phyloP scores from a whole-genome alignment of 2,329 filamentous ascomycete genomes.

The Colletotrichum sansevieriae region DNA sequence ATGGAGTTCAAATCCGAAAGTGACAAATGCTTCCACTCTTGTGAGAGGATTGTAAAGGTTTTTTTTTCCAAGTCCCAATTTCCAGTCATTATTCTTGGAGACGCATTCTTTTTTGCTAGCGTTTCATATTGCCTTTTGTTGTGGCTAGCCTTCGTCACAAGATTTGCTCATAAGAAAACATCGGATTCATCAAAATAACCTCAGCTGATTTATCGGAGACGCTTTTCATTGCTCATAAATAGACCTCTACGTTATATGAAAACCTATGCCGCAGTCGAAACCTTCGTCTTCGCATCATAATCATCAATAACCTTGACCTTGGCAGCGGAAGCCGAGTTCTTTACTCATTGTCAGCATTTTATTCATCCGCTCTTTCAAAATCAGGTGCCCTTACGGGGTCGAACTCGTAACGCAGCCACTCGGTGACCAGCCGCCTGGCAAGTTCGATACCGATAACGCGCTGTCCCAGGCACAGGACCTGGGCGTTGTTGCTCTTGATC shows the following conservation, averaged over 20 bases:
- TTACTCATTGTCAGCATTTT: background rate
- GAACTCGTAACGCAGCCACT: conserved; percentile 89
- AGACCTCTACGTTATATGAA: background rate
- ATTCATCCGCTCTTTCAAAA: too few species aligned
- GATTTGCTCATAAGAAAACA: too few species aligned
- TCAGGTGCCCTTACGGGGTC: conserved; percentile 67
- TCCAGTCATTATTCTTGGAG: too few species aligned
- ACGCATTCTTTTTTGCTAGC: rapidly evolving
- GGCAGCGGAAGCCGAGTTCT: conserved; percentile 57
- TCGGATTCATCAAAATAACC: background rate
- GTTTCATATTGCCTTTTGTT: too few species aligned
- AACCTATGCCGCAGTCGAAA: background rate
- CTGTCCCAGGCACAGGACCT: conserved; percentile 89
- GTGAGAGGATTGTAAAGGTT: too few species aligned
- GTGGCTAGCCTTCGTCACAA: too few species aligned
- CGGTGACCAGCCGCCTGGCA: conserved; percentile 79
- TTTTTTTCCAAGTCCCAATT: too few species aligned
- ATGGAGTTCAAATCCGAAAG: too few species aligned
- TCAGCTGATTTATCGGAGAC: background rate
- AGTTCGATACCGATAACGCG: conserved; percentile 87
- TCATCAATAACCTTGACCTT: conserved; percentile 54
- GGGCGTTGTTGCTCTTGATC: conserved; percentile 87
- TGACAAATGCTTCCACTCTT: too few species aligned
- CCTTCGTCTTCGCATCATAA: conserved; percentile 35
- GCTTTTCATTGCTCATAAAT: conserved; percentile 9